Conservation (phyloP, 2,329 filamentous ascomycete genomes). For the Xylaria arbuscula region DNA sequence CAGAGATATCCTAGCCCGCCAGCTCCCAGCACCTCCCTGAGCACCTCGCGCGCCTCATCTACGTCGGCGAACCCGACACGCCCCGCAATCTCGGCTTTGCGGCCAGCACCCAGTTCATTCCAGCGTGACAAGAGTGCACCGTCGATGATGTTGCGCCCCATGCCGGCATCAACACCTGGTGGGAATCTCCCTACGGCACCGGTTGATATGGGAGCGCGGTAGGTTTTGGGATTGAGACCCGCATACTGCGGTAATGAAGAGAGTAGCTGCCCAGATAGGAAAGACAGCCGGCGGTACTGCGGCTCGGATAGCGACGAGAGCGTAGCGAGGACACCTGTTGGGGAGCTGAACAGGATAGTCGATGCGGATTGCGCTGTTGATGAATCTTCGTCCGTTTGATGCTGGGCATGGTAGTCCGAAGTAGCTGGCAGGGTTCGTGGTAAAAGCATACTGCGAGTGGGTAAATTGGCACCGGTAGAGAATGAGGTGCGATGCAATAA, state of each 20-base stretch:
- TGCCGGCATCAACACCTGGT: slow-evolving; percentile 67
- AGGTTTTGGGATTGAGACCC: slow-evolving; percentile 84
- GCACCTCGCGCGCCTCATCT: slow-evolving; percentile 71
- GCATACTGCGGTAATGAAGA: slow-evolving; percentile 80
- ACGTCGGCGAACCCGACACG: slow-evolving; percentile 75
- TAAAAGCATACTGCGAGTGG: slow-evolving; percentile 79
- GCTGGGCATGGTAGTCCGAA: slow-evolving; percentile 47
- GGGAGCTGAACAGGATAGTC: slow-evolving; percentile 75
- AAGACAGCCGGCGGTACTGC: slow-evolving; percentile 84
- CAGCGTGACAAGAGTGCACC: slow-evolving; percentile 80
- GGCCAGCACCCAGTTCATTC: slow-evolving; percentile 78
- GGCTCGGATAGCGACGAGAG: slow-evolving; percentile 82
- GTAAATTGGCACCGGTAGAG: slow-evolving; percentile 81
- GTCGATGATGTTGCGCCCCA: slow-evolving; percentile 78
- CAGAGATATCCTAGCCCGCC: slow-evolving; percentile 64
- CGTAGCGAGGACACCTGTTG: slow-evolving; percentile 80
- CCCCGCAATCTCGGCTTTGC: slow-evolving; percentile 77
- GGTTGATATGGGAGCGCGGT: slow-evolving; percentile 68
- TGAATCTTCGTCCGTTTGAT: slow-evolving; percentile 43
- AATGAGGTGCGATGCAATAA: slow-evolving; percentile 90
- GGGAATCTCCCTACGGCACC: slow-evolving; percentile 56
- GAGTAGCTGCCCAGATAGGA: slow-evolving; percentile 81
- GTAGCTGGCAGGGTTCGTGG: slow-evolving; percentile 69
- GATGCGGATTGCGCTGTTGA: slow-evolving; percentile 53
- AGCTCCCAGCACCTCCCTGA: slow-evolving; percentile 65